Conservation (phyloP, 345 rosid species). For the Eucalyptus sp. region DNA sequence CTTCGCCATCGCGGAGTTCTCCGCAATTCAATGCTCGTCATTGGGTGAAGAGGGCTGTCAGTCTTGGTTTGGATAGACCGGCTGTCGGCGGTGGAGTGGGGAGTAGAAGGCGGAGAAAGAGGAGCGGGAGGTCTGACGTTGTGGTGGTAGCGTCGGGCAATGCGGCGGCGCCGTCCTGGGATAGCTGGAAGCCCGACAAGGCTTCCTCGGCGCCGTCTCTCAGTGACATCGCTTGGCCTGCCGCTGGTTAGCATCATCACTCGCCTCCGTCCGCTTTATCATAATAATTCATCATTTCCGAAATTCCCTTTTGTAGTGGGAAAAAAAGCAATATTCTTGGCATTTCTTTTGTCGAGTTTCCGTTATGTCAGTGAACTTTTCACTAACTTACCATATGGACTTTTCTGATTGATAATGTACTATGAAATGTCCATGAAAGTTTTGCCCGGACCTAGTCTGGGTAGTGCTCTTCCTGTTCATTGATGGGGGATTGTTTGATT, state of each 20-base stretch:
- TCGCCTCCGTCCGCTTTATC: not conserved
- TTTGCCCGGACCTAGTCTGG: not conserved
- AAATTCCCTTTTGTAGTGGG: not conserved
- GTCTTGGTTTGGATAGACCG: not conserved
- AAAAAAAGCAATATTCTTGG: not conserved
- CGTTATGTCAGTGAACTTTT: not conserved
- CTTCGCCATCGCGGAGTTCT: not conserved
- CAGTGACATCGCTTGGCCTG: conserved; percentile 90
- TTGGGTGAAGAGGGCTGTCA: not conserved
- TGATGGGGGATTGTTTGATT: not conserved
- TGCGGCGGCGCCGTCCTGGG: conserved; percentile 41
- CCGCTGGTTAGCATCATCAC: conserved; percentile 46
- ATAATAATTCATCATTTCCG: not conserved
- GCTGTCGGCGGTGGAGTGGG: not conserved
- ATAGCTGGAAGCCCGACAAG: conserved; percentile 63
- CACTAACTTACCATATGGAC: not conserved
- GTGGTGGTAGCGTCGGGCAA: not conserved
- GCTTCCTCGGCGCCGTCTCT: conserved; percentile 30
- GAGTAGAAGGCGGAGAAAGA: not conserved
- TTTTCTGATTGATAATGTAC: not conserved
- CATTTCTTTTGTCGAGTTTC: not conserved
- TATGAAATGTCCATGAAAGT: not conserved
- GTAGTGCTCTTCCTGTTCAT: not conserved
- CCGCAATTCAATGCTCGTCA: not conserved
- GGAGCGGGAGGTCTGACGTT: not conserved